phyloP scores from a whole-genome alignment of 202 grass and related monocot genomes.

The Zoysia matrella region DNA sequence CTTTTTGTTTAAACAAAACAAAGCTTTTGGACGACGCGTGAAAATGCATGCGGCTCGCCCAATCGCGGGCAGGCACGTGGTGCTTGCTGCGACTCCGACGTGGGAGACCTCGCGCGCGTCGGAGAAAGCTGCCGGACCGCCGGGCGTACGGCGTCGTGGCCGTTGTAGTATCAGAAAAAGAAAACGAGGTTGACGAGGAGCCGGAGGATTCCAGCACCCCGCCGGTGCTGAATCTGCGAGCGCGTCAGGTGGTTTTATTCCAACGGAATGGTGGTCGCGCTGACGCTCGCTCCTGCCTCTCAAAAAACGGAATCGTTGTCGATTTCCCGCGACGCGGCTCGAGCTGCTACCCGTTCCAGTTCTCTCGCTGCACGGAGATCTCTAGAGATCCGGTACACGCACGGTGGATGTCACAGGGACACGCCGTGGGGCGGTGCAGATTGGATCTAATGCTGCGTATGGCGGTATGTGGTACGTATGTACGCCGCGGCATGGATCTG shows the following conservation, averaged over 20 bases:
- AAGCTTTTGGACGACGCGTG: background rate
- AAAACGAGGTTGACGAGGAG: background rate
- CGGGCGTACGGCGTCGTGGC: slow-evolving; percentile 1
- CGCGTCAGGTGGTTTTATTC: background rate
- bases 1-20: background rate
- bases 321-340: too few species aligned
- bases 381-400: background rate
- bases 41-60: background rate
- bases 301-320: too few species aligned
- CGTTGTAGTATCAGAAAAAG: background rate
- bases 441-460: too few species aligned
- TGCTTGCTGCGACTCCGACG: background rate
- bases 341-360: too few species aligned
- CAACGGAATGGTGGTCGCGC: too few species aligned
- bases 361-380: background rate
- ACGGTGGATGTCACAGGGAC: background rate
- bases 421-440: background rate
- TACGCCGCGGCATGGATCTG: background rate
- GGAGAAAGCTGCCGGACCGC: background rate
- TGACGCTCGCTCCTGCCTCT: too few species aligned
- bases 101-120: too few species aligned
- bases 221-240: background rate
- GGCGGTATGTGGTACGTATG: too few species aligned
- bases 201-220: background rate
- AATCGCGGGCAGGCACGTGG: background rate